These are phyloP conservation scores for Lentinula guzmanii DNA, from an alignment of 768 basidiomycete species.

Conservation along the genomic window DNA sequence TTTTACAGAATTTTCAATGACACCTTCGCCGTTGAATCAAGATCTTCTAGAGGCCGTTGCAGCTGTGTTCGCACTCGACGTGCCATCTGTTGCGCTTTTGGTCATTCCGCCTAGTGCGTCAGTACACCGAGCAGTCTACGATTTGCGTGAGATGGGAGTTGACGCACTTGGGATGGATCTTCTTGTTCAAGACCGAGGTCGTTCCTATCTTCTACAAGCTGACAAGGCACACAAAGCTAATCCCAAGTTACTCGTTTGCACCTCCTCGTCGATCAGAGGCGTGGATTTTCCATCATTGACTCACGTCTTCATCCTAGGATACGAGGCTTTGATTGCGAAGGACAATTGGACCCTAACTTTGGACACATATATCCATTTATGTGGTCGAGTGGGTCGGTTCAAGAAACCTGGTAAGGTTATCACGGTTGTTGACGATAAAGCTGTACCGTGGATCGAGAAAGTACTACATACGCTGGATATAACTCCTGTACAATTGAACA, in stretches of 20 bases:
- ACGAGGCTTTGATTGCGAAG: constrained; percentile 15
- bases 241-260: constrained; percentile 63
- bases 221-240: constrained; percentile 32
- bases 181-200: constrained; percentile 33
- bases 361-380: constrained; percentile 63
- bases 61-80: constrained; percentile 65
- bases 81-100: constrained; percentile 61
- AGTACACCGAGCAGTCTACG: constrained; percentile 57
- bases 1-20: constrained; percentile 34
- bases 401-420: constrained; percentile 63
- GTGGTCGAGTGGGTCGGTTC: constrained; percentile 74
- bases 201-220: constrained; percentile 34
- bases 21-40: constrained; percentile 49
- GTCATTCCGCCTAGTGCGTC: constrained; percentile 59
- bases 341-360: constrained; percentile 24
- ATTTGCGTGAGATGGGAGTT: constrained; percentile 59
- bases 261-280: constrained; percentile 65
- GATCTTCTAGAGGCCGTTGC: constrained; percentile 63
- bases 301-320: constrained; percentile 71
- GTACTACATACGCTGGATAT: constrained; percentile 41
- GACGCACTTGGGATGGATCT: constrained; percentile 61
- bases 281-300: constrained; percentile 65
- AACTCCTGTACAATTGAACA: constrained; percentile 38
- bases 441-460: constrained; percentile 34
- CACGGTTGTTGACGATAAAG: constrained; percentile 44